Percentiles rank a stretch among this genome's conserved stretches.
phyloP scores from a whole-genome alignment of 164 flowering plant genomes.

The Piper longum region DNA sequence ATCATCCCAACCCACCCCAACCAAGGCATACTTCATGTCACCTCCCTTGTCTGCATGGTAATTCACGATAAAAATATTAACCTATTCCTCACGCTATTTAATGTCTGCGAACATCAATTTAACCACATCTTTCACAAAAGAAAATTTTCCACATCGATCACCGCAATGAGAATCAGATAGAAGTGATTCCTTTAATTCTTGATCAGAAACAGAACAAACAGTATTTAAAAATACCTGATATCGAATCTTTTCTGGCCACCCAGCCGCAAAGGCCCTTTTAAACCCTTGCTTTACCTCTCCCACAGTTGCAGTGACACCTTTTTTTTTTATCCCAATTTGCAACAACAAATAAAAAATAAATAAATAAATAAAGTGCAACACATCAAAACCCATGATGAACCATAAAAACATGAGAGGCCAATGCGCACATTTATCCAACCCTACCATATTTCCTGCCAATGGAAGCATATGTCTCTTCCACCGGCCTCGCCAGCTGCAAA shows the following conservation, averaged over 20 bases:
- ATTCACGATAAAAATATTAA: too few relatives aligned
- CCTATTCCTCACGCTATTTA: too few relatives aligned
- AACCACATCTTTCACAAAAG: too few relatives aligned
- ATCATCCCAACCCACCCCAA: too few relatives aligned
- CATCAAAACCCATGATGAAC: neutral
- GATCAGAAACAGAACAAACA: neutral
- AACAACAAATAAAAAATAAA: neutral
- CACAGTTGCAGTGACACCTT: constrained; percentile 44
- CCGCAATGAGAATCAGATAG: too few relatives aligned
- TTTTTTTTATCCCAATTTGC: neutral
- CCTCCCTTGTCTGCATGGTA: too few relatives aligned
- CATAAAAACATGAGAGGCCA: neutral
- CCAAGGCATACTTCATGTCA: too few relatives aligned
- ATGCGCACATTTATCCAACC: constrained; percentile 20
- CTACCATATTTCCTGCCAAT: constrained; percentile 83
- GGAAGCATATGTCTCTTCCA: constrained; percentile 56
- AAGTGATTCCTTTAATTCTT: neutral
- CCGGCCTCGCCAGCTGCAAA: constrained; percentile 73
- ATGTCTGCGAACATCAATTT: too few relatives aligned
- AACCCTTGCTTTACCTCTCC: constrained; percentile 86
- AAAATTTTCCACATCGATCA: too few relatives aligned
- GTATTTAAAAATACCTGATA: constrained; percentile 44
- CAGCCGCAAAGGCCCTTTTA: constrained; percentile 75
- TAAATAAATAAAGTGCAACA: neutral
- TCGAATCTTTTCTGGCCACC: constrained; percentile 90